Conservation (phyloP, 2,329 filamentous ascomycete species). For the Botrytis fabae region DNA sequence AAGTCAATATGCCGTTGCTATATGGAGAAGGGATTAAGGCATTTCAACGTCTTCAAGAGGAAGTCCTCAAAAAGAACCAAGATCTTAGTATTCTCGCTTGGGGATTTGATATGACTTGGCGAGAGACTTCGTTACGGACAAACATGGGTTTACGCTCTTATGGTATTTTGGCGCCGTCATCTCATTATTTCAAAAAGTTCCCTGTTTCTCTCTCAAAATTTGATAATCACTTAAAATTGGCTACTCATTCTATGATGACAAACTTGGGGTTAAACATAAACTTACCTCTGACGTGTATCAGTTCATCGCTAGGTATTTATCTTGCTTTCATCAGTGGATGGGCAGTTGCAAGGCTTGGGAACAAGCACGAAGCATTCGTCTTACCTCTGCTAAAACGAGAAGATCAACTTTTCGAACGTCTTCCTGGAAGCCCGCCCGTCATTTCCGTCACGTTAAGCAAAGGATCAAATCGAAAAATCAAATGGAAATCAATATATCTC, state of each 20-base stretch:
- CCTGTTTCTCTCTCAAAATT: not conserved
- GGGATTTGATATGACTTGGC: conserved; percentile 6
- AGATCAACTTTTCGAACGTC: not conserved
- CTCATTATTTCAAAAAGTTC: not conserved
- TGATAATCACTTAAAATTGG: not conserved
- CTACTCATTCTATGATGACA: conserved; percentile 6
- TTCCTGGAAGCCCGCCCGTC: not conserved
- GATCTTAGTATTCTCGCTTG: conserved; percentile 19
- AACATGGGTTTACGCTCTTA: not conserved
- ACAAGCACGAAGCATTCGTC: not conserved
- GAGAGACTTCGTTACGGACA: not conserved
- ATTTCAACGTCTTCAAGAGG: conserved; percentile 12
- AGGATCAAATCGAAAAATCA: not conserved
- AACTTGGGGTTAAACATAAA: not conserved
- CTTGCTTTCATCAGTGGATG: not conserved
- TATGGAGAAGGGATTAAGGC: conserved; percentile 6
- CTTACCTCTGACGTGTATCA: not conserved
- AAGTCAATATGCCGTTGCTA: not conserved
- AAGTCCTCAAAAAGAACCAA: conserved; percentile 7
- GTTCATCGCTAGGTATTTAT: conserved; percentile 1
- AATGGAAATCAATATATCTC: not conserved
- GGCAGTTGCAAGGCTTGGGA: too few species aligned
- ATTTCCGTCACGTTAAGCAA: not conserved
- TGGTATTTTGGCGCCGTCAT: not conserved
- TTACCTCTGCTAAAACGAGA: not conserved